A percentile compares a stretch with the other conserved stretches of the same genome.
Conservation (phyloP, 768 basidiomycete genomes). For the Cystobasidium tubakii region DNA sequence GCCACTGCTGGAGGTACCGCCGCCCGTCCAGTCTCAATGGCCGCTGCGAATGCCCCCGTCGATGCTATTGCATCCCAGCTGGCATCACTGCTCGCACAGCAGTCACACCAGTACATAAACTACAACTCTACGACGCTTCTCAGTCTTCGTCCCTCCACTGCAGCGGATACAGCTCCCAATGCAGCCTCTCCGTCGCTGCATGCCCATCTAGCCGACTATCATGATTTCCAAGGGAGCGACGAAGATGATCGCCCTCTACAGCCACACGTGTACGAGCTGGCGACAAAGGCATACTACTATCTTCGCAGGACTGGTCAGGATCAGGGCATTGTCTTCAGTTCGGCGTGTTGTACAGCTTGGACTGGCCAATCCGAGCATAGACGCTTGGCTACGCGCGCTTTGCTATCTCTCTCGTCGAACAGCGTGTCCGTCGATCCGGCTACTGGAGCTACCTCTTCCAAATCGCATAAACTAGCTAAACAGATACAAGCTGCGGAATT, state of each 20-base stretch:
- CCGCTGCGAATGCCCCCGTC: neutral
- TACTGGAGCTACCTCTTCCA: conserved; percentile 39
- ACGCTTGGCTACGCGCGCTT: conserved; percentile 79
- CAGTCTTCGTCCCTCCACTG: neutral
- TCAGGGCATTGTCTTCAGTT: conserved; percentile 68
- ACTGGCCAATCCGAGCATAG: conserved; percentile 91
- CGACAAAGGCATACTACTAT: conserved; percentile 88
- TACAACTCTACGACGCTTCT: conserved; percentile 17
- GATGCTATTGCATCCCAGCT: conserved; percentile 28
- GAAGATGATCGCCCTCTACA: conserved; percentile 52
- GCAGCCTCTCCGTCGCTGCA: neutral
- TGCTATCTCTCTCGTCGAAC: conserved; percentile 79
- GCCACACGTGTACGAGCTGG: conserved; percentile 88
- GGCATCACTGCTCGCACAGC: neutral
- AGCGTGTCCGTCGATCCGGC: conserved; percentile 82
- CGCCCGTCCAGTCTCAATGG: neutral
- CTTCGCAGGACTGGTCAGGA: conserved; percentile 91
- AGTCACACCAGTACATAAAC: conserved; percentile 21
- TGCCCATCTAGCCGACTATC: conserved; percentile 23
- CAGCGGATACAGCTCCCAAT: conserved; percentile 3
- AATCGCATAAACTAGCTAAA: conserved; percentile 55
- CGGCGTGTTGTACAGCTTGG: conserved; percentile 74
- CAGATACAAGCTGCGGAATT: conserved; percentile 92
- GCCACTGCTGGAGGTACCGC: neutral
- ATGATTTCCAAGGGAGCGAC: conserved; percentile 51